These are phyloP conservation scores for Wickerhamomyces strasburgensis DNA, from an alignment of 805 yeast genomes.

Conservation along the genomic window DNA sequence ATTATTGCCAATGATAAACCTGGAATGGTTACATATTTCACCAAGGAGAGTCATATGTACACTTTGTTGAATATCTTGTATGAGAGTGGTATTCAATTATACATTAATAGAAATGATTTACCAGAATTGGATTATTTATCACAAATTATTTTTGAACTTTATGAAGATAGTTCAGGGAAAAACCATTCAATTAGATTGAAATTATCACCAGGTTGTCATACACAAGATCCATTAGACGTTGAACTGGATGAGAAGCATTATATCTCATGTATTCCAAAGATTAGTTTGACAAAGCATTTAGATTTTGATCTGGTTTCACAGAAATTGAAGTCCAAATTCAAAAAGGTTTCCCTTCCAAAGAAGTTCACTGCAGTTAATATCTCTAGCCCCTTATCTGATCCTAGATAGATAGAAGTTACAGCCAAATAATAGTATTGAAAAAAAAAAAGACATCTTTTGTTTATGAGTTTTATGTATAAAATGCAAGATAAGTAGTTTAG, in stretches of 20 bases:
- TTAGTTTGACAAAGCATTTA: conserved; percentile 84
- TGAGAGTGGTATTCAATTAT: conserved; percentile 92
- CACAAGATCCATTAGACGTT: conserved; percentile 95
- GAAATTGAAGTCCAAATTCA: conserved; percentile 73
- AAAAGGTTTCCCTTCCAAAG: conserved; percentile 86
- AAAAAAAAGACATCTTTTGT: too few species aligned
- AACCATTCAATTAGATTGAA: conserved; percentile 86
- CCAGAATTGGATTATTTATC: conserved; percentile 96
- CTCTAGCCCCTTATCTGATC: conserved; percentile 50
- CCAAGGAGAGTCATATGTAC: conserved; percentile 95
- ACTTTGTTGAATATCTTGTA: conserved; percentile 86
- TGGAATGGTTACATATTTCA: conserved; percentile 83
- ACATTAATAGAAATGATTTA: conserved; percentile 87
- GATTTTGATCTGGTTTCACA: conserved; percentile 87
- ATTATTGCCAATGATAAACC: conserved; percentile 79
- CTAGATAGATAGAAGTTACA: conserved; percentile 12
- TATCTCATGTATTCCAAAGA: conserved; percentile 91
- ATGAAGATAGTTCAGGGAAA: conserved; percentile 75
- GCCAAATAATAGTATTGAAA: too few species aligned
- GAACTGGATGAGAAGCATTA: conserved; percentile 95
- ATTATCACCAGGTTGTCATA: conserved; percentile 97
- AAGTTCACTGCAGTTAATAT: conserved; percentile 86
- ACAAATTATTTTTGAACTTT: conserved; percentile 89
- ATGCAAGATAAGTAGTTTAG: background rate
- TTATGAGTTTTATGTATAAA: too few species aligned